Evolutionary conservation across 2,329 filamentous ascomycete genomes (phyloP), one percentile per base, ranked within the genome.

Genomic region (Aspergillus costaricaensis): DNA sequence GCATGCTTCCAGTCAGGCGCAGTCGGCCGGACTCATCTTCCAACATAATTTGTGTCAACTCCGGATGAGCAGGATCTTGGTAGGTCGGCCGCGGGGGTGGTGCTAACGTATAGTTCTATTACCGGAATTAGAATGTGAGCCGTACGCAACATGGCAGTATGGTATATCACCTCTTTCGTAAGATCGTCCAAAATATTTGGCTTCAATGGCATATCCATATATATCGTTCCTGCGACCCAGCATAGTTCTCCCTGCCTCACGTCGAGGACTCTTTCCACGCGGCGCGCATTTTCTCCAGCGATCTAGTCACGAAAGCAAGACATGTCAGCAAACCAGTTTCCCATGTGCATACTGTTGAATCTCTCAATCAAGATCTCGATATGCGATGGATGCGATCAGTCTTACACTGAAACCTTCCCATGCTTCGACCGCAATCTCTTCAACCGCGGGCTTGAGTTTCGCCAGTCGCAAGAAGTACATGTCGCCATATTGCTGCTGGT

Each of bases 131-230:
- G 66, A 56, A 27, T 7, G 19, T 19, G 15, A 15, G 43, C n/a
- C 17, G 2, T n/a, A 25, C 23, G 25, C n/a, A 14, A n/a, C 3
- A 8, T 30, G 8, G 12, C 58, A n/a, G 5, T 57, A n/a, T n/a
- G 30, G 39, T 9, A 36, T 76, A 85, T 65, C 79, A 93, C 91
- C 76, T 97, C 94, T 77, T 96, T 96, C 43, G 91, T 90, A 44
- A 99, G 91, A 69, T 99, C 95, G 61, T 97, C 93, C 36, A 99
- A 80, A 74, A 99, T 94, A 72, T 96, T 96, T 1, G 96, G 95
- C 79, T 99, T 99, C 70, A 97, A 77, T 2, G 91, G 86, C 91
- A 99, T 93, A 65, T 98, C 92, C 90, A 98, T 96, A 76, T 96
- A 99, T 32, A 98, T 87, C 0, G 95, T 99, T 15, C 96, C 95